These are phyloP conservation scores for Bipolaris bicolor DNA, from an alignment of 2,329 filamentous ascomycete genomes.

Conservation along the genomic window DNA sequence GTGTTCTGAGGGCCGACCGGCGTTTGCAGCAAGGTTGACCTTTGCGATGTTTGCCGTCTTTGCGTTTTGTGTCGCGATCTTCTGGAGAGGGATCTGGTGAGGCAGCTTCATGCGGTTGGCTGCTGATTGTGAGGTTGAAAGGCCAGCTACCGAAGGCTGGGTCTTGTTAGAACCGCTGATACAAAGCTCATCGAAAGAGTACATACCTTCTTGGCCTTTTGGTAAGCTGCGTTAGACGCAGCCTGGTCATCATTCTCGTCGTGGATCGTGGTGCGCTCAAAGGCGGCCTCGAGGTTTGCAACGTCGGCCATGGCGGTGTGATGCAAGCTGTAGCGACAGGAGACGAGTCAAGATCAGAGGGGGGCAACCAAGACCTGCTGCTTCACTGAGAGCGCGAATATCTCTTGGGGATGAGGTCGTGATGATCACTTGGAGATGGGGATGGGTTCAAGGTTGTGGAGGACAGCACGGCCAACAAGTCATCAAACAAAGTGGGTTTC, in stretches of 20 bases:
- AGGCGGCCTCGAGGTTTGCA: conserved; percentile 80
- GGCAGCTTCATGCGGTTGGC: conserved; percentile 71
- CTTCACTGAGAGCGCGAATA: conserved; percentile 12
- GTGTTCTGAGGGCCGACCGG: conserved; percentile 51
- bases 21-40: conserved; percentile 67
- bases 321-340: conserved; percentile 16
- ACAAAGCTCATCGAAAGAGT: conserved; percentile 8
- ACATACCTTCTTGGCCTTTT: conserved; percentile 84
- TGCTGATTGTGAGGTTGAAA: conserved; percentile 50
- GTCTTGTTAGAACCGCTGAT: conserved; percentile 26
- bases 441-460: conserved; percentile 12
- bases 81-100: conserved; percentile 79
- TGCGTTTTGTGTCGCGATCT: conserved; percentile 79
- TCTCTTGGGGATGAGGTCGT: not conserved
- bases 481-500: conserved; percentile 25
- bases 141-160: conserved; percentile 57
- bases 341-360: conserved; percentile 19
- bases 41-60: conserved; percentile 61
- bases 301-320: conserved; percentile 57
- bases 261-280: conserved; percentile 87
- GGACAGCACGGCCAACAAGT: conserved; percentile 9
- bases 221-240: conserved; percentile 63
- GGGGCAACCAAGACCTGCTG: conserved; percentile 17
- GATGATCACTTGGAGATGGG: conserved; percentile 19
- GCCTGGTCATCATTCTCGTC: conserved; percentile 77